These are phyloP conservation scores for Coemansia sp. DNA, from an alignment of 192 early-diverging fungal species.

Conservation along the genomic window DNA sequence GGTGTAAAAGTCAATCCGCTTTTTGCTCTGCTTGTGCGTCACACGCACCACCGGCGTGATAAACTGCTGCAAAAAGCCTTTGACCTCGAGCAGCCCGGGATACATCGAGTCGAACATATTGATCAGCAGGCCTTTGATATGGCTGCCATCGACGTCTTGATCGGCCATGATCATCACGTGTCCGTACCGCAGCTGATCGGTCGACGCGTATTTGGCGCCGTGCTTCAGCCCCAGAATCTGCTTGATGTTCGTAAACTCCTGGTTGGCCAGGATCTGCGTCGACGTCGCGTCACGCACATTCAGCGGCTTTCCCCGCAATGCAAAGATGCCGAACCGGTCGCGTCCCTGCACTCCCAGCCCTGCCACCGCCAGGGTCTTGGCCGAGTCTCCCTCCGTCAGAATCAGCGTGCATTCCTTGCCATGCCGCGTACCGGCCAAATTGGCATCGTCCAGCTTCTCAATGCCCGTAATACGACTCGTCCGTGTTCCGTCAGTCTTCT, in stretches of 20 bases:
- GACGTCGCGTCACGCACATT: slow-evolving; percentile 89
- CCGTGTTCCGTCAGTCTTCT: slow-evolving; percentile 83
- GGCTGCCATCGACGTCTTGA: slow-evolving; percentile 96
- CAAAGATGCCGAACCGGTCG: slow-evolving; percentile 91
- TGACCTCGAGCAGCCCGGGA: slow-evolving; percentile 83
- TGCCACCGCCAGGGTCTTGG: slow-evolving; percentile 82
- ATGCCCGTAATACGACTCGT: slow-evolving; percentile 69
- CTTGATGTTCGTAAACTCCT: slow-evolving; percentile 86
- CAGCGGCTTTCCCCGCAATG: slow-evolving; percentile 93
- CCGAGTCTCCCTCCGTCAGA: slow-evolving; percentile 96
- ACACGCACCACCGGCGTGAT: slow-evolving; percentile 96
- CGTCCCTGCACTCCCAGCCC: slow-evolving; percentile 86
- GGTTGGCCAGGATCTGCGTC: slow-evolving; percentile 69
- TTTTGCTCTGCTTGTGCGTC: slow-evolving; percentile 51
- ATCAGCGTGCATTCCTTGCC: slow-evolving; percentile 86
- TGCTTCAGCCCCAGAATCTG: slow-evolving; percentile 92
- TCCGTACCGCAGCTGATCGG: slow-evolving; percentile 83
- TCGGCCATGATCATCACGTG: slow-evolving; percentile 99
- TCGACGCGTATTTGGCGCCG: slow-evolving; percentile 69
- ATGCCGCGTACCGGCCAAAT: slow-evolving; percentile 75
- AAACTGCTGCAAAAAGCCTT: slow-evolving; percentile 91
- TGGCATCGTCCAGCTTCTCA: slow-evolving; percentile 93
- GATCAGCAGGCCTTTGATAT: slow-evolving; percentile 96
- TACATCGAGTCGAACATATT: slow-evolving; percentile 95
- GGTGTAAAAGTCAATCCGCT: slow-evolving; percentile 79